Conservation (phyloP, 495 filamentous ascomycete genomes). For the Xylaria scruposa region DNA sequence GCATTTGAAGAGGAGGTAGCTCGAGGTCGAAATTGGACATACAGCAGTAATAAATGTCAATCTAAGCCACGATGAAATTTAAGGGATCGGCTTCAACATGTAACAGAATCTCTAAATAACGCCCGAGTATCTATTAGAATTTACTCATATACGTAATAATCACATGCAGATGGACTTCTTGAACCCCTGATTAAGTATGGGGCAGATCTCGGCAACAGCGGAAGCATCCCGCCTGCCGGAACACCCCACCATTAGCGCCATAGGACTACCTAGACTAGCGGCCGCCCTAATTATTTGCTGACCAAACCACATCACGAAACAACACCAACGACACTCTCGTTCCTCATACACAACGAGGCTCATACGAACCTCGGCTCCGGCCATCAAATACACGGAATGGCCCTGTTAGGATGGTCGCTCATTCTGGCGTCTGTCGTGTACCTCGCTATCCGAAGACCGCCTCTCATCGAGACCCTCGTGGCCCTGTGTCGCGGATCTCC, state of each 20-base stretch:
- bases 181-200: neutral
- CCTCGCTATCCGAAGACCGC: constrained; percentile 55
- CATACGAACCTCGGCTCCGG: neutral
- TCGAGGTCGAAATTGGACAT: neutral
- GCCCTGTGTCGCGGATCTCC: constrained; percentile 35
- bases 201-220: neutral
- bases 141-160: neutral
- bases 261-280: neutral
- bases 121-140: no score
- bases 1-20: no score
- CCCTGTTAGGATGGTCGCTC: constrained; percentile 59
- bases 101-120: no score
- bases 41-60: neutral
- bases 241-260: constrained; percentile 21
- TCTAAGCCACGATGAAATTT: neutral
- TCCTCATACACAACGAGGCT: neutral
- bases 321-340: neutral
- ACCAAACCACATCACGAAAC: neutral
- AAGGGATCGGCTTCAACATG: no score
- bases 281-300: neutral
- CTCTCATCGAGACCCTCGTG: constrained; percentile 41
- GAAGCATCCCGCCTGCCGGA: neutral
- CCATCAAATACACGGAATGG: constrained; percentile 44
- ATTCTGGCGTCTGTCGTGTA: constrained; percentile 61
- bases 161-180: neutral